phyloP scores from a whole-genome alignment of 129 eudicot species.

The Artemisia tridentata region DNA sequence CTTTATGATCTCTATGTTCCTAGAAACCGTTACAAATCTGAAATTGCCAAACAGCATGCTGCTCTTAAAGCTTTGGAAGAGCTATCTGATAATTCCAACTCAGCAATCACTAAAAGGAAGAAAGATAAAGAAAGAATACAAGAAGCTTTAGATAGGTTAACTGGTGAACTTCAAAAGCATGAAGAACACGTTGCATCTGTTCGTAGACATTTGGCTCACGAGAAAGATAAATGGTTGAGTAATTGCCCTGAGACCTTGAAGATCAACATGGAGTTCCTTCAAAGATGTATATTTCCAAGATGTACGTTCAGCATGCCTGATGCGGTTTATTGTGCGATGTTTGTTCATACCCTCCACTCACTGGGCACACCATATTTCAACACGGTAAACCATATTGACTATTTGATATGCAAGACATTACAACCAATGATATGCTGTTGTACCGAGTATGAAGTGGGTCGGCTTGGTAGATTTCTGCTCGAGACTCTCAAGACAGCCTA shows the following conservation, averaged over 20 bases:
- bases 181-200: conserved; percentile 94
- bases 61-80: conserved; percentile 94
- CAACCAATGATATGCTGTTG: conserved; percentile 99
- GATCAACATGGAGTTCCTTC: conserved; percentile 97
- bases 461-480: conserved; percentile 85
- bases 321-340: conserved; percentile 97
- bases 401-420: conserved; percentile 88
- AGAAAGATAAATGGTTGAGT: conserved; percentile 96
- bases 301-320: conserved; percentile 98
- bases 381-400: conserved; percentile 97
- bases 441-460: conserved; percentile 98
- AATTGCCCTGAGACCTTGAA: conserved; percentile 92
- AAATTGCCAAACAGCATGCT: conserved; percentile 82
- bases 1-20: conserved; percentile 96
- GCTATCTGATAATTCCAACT: conserved; percentile 86
- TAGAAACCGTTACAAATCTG: conserved; percentile 83
- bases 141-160: conserved; percentile 80
- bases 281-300: conserved; percentile 95
- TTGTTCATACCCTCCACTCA: conserved; percentile 93
- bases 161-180: conserved; percentile 76
- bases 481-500: conserved; percentile 95
- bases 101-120: conserved; percentile 93
- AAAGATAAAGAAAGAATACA: conserved; percentile 97
- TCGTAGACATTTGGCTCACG: conserved; percentile 75
- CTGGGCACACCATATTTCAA: conserved; percentile 94